Conservation (phyloP, 2,329 filamentous ascomycete species). For the Plectosphaerella sp. region DNA sequence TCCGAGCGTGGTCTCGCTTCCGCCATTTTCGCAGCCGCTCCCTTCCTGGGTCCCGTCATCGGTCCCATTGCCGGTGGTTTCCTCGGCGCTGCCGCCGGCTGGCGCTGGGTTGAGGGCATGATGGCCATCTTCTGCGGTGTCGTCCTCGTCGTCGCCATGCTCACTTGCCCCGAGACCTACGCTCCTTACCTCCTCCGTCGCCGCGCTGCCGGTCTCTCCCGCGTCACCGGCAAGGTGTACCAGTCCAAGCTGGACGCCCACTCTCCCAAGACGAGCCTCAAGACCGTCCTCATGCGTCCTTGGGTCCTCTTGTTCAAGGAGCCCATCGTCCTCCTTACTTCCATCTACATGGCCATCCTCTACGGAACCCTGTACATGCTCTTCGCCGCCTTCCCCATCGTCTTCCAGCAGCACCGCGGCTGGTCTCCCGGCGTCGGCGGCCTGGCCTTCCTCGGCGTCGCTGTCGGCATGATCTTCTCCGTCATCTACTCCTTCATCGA, state of each 20-base stretch:
- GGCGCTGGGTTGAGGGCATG: slow-evolving; percentile 62
- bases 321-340: slow-evolving; percentile 61
- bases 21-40: slow-evolving; percentile 56
- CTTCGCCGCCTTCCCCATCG: slow-evolving; percentile 54
- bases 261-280: slow-evolving; percentile 35
- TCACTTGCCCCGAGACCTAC: slow-evolving; percentile 55
- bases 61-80: slow-evolving; percentile 61
- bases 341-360: slow-evolving; percentile 59
- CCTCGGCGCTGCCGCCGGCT: slow-evolving; percentile 53
- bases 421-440: slow-evolving; percentile 56
- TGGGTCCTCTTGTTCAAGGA: slow-evolving; percentile 63
- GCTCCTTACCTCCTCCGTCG: slow-evolving; percentile 50
- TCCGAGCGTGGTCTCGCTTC: slow-evolving; percentile 53
- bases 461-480: slow-evolving; percentile 57
- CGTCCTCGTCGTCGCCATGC: slow-evolving; percentile 46
- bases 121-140: slow-evolving; percentile 56
- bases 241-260: slow-evolving; percentile 41
- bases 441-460: slow-evolving; percentile 60
- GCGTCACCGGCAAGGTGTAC: slow-evolving; percentile 51
- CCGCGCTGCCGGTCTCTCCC: slow-evolving; percentile 45
- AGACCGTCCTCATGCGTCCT: slow-evolving; percentile 53
- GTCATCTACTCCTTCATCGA: slow-evolving; percentile 47
- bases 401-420: slow-evolving; percentile 54
- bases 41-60: slow-evolving; percentile 58
- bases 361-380: slow-evolving; percentile 52